phyloP scores from a whole-genome alignment of 2,329 filamentous ascomycete genomes.

The Acephala macrosclerotiorum region DNA sequence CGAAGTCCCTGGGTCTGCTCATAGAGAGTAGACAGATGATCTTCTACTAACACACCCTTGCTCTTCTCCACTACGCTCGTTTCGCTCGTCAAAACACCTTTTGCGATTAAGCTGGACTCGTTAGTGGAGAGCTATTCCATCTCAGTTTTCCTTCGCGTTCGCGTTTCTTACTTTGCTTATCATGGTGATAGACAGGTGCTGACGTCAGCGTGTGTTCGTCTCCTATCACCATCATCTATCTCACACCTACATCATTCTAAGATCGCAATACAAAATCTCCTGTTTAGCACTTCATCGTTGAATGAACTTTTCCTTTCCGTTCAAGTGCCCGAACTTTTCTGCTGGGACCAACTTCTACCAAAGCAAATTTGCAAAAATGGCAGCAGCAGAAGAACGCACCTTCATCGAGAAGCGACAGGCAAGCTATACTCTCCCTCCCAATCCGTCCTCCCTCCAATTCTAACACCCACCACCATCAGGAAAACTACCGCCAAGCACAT shows the following conservation, averaged over 20 bases:
- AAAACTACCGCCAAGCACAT: neutral
- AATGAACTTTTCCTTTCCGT: neutral
- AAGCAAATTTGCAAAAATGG: neutral
- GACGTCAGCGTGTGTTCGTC: neutral
- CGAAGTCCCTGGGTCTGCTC: too few species aligned
- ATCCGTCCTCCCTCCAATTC: too few species aligned
- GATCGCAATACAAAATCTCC: neutral
- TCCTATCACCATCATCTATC: neutral
- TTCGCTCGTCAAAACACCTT: neutral
- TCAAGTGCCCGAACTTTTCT: neutral
- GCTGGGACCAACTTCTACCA: neutral
- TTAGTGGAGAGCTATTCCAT: neutral
- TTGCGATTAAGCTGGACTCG: neutral
- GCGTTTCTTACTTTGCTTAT: neutral
- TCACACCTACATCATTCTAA: neutral
- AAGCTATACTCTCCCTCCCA: neutral
- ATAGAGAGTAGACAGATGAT: too few species aligned
- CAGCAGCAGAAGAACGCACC: neutral
- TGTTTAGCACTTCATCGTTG: neutral
- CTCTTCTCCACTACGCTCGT: neutral
- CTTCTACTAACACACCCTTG: neutral
- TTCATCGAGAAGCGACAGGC: neutral
- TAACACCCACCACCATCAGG: neutral
- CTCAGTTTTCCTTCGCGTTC: neutral
- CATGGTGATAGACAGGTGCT: neutral